Conservation (phyloP, 129 eudicot genomes). For the Flaveria brownii region DNA sequence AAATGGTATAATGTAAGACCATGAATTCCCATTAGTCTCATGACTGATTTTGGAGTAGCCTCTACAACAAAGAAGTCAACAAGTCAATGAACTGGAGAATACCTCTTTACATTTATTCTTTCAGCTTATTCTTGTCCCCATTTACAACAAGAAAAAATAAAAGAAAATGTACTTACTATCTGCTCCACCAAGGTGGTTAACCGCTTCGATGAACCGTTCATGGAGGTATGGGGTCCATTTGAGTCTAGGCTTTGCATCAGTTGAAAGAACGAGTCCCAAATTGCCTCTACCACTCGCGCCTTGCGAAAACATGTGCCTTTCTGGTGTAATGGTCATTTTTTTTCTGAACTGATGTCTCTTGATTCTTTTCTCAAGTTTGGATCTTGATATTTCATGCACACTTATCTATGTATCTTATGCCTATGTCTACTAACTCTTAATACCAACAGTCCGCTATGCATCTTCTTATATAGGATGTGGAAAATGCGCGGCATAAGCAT, state of each 20-base stretch:
- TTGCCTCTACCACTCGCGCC: constrained; percentile 57
- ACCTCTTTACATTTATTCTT: not conserved
- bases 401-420: constrained; percentile 39
- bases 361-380: constrained; percentile 27
- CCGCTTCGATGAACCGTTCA: constrained; percentile 84
- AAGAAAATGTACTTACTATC: constrained; percentile 63
- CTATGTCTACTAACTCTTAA: constrained; percentile 30
- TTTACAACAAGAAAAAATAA: not conserved
- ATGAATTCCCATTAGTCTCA: constrained; percentile 93
- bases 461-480: constrained; percentile 47
- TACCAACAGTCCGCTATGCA: constrained; percentile 32
- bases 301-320: constrained; percentile 73
- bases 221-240: constrained; percentile 98
- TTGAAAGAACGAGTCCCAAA: constrained; percentile 83
- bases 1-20: constrained; percentile 93
- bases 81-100: constrained; percentile 14
- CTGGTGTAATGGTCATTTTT: constrained; percentile 47
- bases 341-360: constrained; percentile 43
- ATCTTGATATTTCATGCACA: constrained; percentile 33
- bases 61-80: constrained; percentile 47
- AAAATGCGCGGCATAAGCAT: constrained; percentile 38
- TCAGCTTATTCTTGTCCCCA: not conserved
- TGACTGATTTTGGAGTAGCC: constrained; percentile 96
- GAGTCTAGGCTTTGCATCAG: constrained; percentile 94
- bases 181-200: constrained; percentile 96